A percentile compares a stretch with the other conserved stretches of the same genome.
These are phyloP conservation scores for Coemansia interrupta DNA, from an alignment of 192 early-diverging fungal genomes.

Conservation along the genomic window DNA sequence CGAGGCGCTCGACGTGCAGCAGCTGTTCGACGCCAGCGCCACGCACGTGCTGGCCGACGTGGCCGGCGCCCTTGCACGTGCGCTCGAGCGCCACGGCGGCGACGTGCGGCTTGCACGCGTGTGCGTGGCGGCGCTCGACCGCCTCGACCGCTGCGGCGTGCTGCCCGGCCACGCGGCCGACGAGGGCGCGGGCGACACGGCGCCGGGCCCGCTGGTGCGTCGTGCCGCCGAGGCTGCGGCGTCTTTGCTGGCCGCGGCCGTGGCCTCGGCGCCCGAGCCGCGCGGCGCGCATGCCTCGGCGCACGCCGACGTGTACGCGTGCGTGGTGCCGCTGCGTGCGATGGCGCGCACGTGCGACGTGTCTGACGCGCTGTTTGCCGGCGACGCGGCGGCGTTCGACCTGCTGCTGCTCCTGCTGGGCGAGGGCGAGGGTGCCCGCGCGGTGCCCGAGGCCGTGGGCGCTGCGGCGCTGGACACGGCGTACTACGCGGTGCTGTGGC, in stretches of 20 bases:
- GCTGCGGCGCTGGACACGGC: slow-evolving; percentile 31
- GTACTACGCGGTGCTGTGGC: slow-evolving; percentile 41
- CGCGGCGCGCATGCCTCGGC: slow-evolving; percentile 8
- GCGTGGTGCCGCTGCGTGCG: slow-evolving; percentile 25
- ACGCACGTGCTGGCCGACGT: slow-evolving; percentile 12
- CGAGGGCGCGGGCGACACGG: background rate
- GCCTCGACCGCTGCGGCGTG: slow-evolving; percentile 31
- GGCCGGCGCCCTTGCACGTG: slow-evolving; percentile 8
- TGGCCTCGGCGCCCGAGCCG: slow-evolving; percentile 22
- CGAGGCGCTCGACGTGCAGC: slow-evolving; percentile 35
- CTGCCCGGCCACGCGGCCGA: slow-evolving; percentile 12
- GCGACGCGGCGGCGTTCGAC: slow-evolving; percentile 6
- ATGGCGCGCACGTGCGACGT: slow-evolving; percentile 22
- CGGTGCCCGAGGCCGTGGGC: slow-evolving; percentile 22
- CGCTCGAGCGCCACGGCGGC: slow-evolving; percentile 34
- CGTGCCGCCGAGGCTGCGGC: slow-evolving; percentile 17
- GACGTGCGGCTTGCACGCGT: slow-evolving; percentile 27
- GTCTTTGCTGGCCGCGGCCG: slow-evolving; percentile 12
- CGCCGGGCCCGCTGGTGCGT: slow-evolving; percentile 15
- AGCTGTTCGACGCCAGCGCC: slow-evolving; percentile 38
- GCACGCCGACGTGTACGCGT: slow-evolving; percentile 23
- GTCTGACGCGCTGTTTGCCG: slow-evolving; percentile 8
- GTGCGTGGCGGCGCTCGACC: slow-evolving; percentile 25
- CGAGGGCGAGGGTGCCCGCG: slow-evolving; percentile 11
- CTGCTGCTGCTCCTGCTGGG: slow-evolving; percentile 15